These are phyloP conservation scores for Emergomyces orientalis DNA, from an alignment of 2,329 filamentous ascomycete genomes.

Conservation along the genomic window DNA sequence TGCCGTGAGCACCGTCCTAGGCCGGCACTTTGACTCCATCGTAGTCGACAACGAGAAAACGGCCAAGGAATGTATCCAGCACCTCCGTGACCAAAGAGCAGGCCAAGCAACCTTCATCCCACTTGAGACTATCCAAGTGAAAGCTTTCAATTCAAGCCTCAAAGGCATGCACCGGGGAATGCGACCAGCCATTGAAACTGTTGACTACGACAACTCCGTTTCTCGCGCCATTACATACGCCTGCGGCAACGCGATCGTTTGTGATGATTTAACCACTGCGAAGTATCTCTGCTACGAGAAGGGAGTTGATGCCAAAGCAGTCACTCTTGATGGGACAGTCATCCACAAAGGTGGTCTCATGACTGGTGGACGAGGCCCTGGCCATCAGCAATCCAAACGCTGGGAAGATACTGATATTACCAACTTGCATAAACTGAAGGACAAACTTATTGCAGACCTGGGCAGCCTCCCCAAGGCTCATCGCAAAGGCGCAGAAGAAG, in stretches of 20 bases:
- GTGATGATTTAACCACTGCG: conserved; percentile 75
- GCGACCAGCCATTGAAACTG: conserved; percentile 86
- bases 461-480: conserved; percentile 70
- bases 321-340: conserved; percentile 88
- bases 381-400: conserved; percentile 64
- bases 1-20: conserved; percentile 84
- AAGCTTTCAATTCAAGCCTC: conserved; percentile 76
- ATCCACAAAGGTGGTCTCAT: conserved; percentile 95
- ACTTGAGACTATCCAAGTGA: conserved; percentile 93
- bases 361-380: conserved; percentile 81
- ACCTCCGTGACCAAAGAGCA: conserved; percentile 81
- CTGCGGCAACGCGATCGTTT: conserved; percentile 90
- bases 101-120: conserved; percentile 90
- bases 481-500: conserved; percentile 66
- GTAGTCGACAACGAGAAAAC: conserved; percentile 94
- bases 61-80: conserved; percentile 86
- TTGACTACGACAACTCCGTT: conserved; percentile 80
- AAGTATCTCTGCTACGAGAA: conserved; percentile 82
- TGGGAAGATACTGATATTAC: conserved; percentile 89
- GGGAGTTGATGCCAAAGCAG: conserved; percentile 81
- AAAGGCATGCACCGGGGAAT: conserved; percentile 78
- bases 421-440: conserved; percentile 65
- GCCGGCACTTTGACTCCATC: conserved; percentile 86
- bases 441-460: conserved; percentile 69
- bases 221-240: conserved; percentile 92